These are phyloP conservation scores for Chaetomiaceae sp. DNA, from an alignment of 2,329 filamentous ascomycete species.

Conservation along the genomic window DNA sequence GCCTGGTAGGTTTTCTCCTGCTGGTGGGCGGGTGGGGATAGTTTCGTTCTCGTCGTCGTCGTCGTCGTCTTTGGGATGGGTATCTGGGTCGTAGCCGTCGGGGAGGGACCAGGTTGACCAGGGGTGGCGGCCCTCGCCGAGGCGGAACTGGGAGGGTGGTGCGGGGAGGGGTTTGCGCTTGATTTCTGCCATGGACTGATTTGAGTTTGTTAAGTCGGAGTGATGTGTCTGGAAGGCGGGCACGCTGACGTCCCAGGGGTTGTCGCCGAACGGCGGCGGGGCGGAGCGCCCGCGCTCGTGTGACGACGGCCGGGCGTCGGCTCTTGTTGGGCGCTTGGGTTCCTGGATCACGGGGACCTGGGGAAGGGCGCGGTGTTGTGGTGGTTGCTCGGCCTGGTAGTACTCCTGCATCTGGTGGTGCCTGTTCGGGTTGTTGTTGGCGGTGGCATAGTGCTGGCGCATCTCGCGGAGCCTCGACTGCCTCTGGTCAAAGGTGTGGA, in stretches of 20 bases:
- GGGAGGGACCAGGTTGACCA: constrained; percentile 42
- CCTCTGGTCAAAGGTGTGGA: constrained; percentile 27
- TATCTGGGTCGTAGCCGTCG: constrained; percentile 28
- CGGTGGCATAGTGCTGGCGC: constrained; percentile 13
- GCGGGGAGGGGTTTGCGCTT: constrained; percentile 43
- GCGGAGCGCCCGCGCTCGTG: constrained; percentile 47
- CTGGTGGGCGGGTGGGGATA: neutral
- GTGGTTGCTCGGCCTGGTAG: constrained; percentile 20
- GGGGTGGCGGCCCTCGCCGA: constrained; percentile 46
- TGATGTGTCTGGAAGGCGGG: constrained; percentile 18
- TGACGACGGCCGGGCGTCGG: constrained; percentile 30
- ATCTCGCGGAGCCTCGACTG: constrained; percentile 28
- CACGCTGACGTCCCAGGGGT: constrained; percentile 41
- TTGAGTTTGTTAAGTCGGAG: constrained; percentile 21
- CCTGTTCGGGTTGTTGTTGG: constrained; percentile 4
- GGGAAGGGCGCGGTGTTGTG: constrained; percentile 10
- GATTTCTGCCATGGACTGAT: constrained; percentile 19
- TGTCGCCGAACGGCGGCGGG: constrained; percentile 44
- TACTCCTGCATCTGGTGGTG: constrained; percentile 28
- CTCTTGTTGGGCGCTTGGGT: constrained; percentile 26
- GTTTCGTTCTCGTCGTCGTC: neutral
- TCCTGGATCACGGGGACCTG: constrained; percentile 20
- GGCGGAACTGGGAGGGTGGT: constrained; percentile 35
- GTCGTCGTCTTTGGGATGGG: constrained; percentile 29
- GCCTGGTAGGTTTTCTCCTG: neutral